Percentiles rank a stretch among this genome's conserved stretches.
These are phyloP conservation scores for Diaporthe sp. DNA, from an alignment of 2,329 filamentous ascomycete species.

Conservation along the genomic window DNA sequence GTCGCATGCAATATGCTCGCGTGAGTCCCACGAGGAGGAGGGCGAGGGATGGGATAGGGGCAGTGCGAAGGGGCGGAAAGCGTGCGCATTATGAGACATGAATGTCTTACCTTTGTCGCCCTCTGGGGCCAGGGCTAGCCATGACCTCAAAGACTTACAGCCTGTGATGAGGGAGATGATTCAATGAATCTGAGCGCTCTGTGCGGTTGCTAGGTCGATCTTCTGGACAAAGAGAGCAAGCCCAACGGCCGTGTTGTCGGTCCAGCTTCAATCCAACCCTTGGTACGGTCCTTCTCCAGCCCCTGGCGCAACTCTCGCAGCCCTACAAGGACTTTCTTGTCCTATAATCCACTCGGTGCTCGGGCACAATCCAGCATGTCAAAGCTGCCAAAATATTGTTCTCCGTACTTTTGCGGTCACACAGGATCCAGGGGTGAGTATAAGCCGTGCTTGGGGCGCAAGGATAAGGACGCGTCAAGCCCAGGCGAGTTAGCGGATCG, in stretches of 20 bases:
- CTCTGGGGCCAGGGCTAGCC: constrained; percentile 12
- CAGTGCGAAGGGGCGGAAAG: constrained; percentile 3
- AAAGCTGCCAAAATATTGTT: constrained; percentile 26
- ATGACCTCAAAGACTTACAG: constrained; percentile 14
- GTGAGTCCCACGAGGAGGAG: constrained; percentile 29
- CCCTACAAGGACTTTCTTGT: background rate
- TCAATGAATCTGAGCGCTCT: constrained; percentile 1
- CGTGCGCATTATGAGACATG: constrained; percentile 12
- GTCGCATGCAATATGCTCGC: constrained; percentile 9
- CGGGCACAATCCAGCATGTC: constrained; percentile 29
- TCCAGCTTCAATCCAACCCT: background rate
- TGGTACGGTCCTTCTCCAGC: background rate
- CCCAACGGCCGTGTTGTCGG: constrained; percentile 7
- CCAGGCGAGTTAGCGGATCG: constrained; percentile 1
- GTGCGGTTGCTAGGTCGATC: constrained; percentile 11
- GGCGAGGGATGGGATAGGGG: background rate
- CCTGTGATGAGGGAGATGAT: background rate
- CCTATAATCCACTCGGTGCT: background rate
- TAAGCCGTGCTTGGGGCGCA: background rate
- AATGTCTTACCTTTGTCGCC: constrained; percentile 33
- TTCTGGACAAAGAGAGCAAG: constrained; percentile 23
- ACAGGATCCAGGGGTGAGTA: background rate
- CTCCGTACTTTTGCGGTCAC: constrained; percentile 27
- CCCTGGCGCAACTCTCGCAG: background rate
- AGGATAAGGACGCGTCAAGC: constrained; percentile 2